phyloP scores from a whole-genome alignment of 2,329 filamentous ascomycete genomes.

The Colletotrichum karsti region DNA sequence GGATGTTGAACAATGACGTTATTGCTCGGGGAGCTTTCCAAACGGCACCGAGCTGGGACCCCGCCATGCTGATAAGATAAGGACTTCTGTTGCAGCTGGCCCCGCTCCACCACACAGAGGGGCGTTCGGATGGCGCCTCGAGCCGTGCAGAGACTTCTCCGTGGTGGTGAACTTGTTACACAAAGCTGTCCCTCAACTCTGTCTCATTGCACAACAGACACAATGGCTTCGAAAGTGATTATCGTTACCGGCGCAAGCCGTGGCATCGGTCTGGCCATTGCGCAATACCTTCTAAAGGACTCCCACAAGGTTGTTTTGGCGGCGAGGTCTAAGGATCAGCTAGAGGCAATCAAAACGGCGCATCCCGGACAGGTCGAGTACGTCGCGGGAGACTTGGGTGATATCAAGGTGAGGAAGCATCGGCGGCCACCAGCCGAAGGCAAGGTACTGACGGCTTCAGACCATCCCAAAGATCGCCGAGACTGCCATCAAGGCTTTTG shows the following conservation, averaged over 20 bases:
- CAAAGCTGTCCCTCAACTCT: background rate
- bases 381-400: slow-evolving; percentile 63
- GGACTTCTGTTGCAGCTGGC: background rate
- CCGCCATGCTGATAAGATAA: slow-evolving; percentile 10
- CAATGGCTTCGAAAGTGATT: slow-evolving; percentile 69
- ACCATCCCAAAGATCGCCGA: slow-evolving; percentile 70
- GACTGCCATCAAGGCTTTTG: slow-evolving; percentile 73
- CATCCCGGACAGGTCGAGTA: slow-evolving; percentile 63
- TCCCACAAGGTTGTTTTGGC: slow-evolving; percentile 68
- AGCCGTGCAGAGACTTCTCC: background rate
- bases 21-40: background rate
- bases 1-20: background rate
- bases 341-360: slow-evolving; percentile 60
- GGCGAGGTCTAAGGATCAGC: slow-evolving; percentile 58
- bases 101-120: slow-evolving; percentile 3
- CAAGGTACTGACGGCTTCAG: slow-evolving; percentile 39
- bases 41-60: background rate
- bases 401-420: slow-evolving; percentile 52
- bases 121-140: background rate
- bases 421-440: background rate
- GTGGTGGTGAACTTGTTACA: background rate
- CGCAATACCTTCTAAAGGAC: slow-evolving; percentile 58
- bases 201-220: slow-evolving; percentile 3
- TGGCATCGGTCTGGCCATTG: slow-evolving; percentile 67
- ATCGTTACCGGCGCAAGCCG: slow-evolving; percentile 74